Base-by-base conservation (phyloP, 495 filamentous ascomycete species). In the Lasiosphaeris hirsuta region DNA sequence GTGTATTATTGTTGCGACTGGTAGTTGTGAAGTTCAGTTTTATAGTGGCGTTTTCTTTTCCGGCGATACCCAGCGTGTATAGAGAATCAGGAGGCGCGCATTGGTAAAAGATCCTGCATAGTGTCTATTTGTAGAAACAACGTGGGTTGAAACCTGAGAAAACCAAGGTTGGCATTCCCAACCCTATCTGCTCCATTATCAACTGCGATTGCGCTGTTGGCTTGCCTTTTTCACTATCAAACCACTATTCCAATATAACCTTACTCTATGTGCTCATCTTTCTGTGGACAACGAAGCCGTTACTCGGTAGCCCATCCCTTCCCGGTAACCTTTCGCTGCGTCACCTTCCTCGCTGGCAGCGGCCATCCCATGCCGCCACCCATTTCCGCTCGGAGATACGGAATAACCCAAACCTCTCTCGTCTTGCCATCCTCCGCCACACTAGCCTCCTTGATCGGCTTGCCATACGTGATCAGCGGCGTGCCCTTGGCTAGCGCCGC, bases 361-460 rank as follows among this genome's bases (percentile, higher is more conserved):
- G 89, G 86, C 94, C 94, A 98, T 1, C 90, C 90, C 58, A 85
- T 75, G 0, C 74, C 75, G 0, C 80, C 81, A 18, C 68, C 77
- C 1, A 71, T 74, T 54, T 85, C 81, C 7, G 87, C 84, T 7
- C 90, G 83, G 41, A 90, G 72, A 61, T 83, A 85, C 37, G 88
- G 89, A 50, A 93, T 81, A 19, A 96, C 89, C 88, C 89, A 96
- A 59, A 86, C 89, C 61, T 89, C 84, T 54, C 92, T 78, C 54
- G 78, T 78, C 64, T 79, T 77, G 18, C 78, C 79, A 18, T 83
- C 84, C 11, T 58, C 76, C 8, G 57, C 60, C 0, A 54, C 67
- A 48, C 72, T 66, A 14, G 72, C 66, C 62, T 88, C 85, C 75
- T 93, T 95, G 38, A 97, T 84, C 3, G 94, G 95, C 77, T 97